A percentile compares a stretch with the other conserved stretches of the same genome.
phyloP scores from a whole-genome alignment of 2,329 filamentous ascomycete genomes.

The Eutypella sp. region DNA sequence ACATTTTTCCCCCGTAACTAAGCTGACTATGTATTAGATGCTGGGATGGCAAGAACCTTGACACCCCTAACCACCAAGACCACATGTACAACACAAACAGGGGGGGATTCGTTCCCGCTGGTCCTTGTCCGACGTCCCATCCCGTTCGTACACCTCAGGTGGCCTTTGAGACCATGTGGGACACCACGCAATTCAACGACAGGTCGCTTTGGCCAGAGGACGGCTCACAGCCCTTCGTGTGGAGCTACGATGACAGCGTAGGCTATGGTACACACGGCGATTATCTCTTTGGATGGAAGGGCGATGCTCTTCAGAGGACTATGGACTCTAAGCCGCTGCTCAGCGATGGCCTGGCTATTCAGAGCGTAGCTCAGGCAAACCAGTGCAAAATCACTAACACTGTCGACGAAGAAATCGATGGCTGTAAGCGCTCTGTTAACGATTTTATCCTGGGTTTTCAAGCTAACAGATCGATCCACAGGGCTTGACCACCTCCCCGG shows the following conservation, averaged over 20 bases:
- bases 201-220: slow-evolving; percentile 31
- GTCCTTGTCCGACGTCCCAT: slow-evolving; percentile 30
- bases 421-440: slow-evolving; percentile 19
- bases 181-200: slow-evolving; percentile 34
- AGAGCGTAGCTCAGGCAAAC: slow-evolving; percentile 21
- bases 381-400: slow-evolving; percentile 21
- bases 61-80: slow-evolving; percentile 27
- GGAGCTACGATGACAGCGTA: slow-evolving; percentile 28
- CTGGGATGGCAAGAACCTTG: slow-evolving; percentile 21
- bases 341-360: slow-evolving; percentile 21
- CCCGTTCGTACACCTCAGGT: slow-evolving; percentile 33
- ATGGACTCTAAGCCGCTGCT: slow-evolving; percentile 33
- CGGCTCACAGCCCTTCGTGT: slow-evolving; percentile 30
- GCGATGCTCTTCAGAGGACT: slow-evolving; percentile 33
- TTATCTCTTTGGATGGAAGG: slow-evolving; percentile 21
- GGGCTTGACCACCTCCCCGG: slow-evolving; percentile 14
- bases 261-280: slow-evolving; percentile 28
- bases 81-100: slow-evolving; percentile 35
- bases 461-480: slow-evolving; percentile 5
- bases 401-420: slow-evolving; percentile 23
- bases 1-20: background rate
- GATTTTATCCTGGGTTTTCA: background rate
- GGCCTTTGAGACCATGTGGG: slow-evolving; percentile 42
- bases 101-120: slow-evolving; percentile 22
- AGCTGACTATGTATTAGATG: slow-evolving; percentile 18